These are phyloP conservation scores for Cladosporium colombiae DNA, from an alignment of 2,329 filamentous ascomycete species.

Conservation along the genomic window DNA sequence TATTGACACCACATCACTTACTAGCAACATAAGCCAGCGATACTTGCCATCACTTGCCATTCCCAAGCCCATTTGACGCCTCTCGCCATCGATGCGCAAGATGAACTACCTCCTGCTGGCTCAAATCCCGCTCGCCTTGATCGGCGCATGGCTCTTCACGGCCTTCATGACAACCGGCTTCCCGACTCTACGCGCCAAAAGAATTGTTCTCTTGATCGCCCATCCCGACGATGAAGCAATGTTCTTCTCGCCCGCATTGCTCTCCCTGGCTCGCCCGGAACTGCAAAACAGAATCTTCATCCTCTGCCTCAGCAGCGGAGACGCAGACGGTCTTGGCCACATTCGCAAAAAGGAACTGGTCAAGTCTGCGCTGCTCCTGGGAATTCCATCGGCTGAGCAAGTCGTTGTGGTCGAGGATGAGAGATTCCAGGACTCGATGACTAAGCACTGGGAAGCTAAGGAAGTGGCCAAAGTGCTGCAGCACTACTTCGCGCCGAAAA, in stretches of 20 bases:
- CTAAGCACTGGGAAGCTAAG: constrained; percentile 69
- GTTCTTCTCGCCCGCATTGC: constrained; percentile 92
- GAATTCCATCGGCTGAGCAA: constrained; percentile 72
- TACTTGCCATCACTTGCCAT: background rate
- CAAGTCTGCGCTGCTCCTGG: constrained; percentile 75
- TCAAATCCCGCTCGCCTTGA: constrained; percentile 43
- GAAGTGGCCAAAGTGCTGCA: constrained; percentile 71
- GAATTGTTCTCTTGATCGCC: constrained; percentile 88
- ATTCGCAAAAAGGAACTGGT: constrained; percentile 80
- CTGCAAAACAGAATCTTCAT: constrained; percentile 92
- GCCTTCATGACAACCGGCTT: constrained; percentile 52
- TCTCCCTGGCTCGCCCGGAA: constrained; percentile 77
- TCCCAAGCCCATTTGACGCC: background rate
- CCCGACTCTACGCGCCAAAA: constrained; percentile 74
- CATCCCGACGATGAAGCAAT: constrained; percentile 99
- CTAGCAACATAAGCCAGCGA: background rate
- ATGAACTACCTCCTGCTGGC: constrained; percentile 46
- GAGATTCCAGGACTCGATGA: constrained; percentile 89
- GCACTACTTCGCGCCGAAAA: constrained; percentile 70
- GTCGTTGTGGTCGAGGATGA: constrained; percentile 82
- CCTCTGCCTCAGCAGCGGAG: constrained; percentile 85
- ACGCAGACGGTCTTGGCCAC: constrained; percentile 84
- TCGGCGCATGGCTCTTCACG: constrained; percentile 51
- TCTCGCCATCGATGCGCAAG: constrained; percentile 12
- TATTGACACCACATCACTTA: background rate